Evolutionary conservation across 257 asterid species (phyloP).

Genomic region (Salvia miltiorrhiza): DNA sequence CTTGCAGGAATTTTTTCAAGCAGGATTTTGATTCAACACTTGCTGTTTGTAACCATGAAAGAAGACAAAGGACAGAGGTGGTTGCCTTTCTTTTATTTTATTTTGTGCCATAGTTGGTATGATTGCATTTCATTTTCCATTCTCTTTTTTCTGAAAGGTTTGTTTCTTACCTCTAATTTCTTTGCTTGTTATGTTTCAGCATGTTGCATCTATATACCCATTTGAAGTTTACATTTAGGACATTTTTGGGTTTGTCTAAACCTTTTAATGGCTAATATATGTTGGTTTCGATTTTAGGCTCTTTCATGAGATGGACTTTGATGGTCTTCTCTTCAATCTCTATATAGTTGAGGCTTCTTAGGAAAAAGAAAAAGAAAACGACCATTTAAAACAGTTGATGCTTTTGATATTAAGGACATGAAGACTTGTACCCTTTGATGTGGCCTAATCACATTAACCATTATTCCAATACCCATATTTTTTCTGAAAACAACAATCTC

Average conservation of each 20-base stretch:
- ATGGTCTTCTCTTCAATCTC: too few relatives aligned
- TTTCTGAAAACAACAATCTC: too few relatives aligned
- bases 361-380: too few relatives aligned
- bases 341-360: too few relatives aligned
- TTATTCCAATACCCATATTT: too few relatives aligned
- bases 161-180: background rate
- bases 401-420: background rate
- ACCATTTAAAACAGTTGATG: too few relatives aligned
- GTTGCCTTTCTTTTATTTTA: background rate
- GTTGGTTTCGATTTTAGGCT: background rate
- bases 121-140: background rate
- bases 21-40: conserved; percentile 88
- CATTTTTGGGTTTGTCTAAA: background rate
- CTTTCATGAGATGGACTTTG: background rate
- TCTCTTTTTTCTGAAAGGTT: background rate
- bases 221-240: background rate
- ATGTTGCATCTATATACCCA: background rate
- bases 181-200: background rate
- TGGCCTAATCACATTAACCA: too few relatives aligned
- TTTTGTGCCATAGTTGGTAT: background rate
- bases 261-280: background rate
- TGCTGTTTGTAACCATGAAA: conserved; percentile 84
- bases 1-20: conserved; percentile 72
- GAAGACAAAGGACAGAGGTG: conserved; percentile 91
- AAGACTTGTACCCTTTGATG: too few relatives aligned